Base-by-base conservation (phyloP, 495 filamentous ascomycete species). In the Penicillium riverlandense region DNA sequence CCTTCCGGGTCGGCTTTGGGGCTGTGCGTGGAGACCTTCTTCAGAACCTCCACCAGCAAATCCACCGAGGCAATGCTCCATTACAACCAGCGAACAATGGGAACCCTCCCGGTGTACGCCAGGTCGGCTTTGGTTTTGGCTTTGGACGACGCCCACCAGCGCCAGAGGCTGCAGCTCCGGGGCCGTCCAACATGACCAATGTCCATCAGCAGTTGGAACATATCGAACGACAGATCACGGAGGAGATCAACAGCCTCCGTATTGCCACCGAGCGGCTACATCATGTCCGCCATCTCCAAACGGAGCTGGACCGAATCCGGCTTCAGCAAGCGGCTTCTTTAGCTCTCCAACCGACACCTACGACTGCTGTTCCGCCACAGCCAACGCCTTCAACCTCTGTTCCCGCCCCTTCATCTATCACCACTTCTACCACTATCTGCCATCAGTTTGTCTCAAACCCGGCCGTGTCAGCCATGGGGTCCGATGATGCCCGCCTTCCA, bases 401-500 rank as follows among this genome's bases (percentile, higher is more conserved):
- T 12, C 45, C 60, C 14, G 34, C 49, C n/a, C 49, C 52, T 31
- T 41, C 55, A 15, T 50, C 54, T 8, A 34, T 54, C 33, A 40
- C 54, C 32, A 48, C 61, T n/a, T 52, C 47, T 7, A 49, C 45
- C 29, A 36, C 59, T 12, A 39, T 45, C 13, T 52, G 54, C 31
- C 52, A 56, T 41, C 57, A 66, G 45, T 62, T 65, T 35, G 43
- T 63, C 10, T 44, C 69, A n/a, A 57, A 53, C 43, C 62, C 64
- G 11, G 45, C 48, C 4, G 43, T 59, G 9, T 51, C 62, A 32
- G 62, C 79, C 7, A 72, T 89, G 43, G 70, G 74, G 15, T 63
- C 84, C 11, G 85, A 83, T 13, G 82, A 86, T 55, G 57, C 77
- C 15, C 78, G 84, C 35, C 67, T 91, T 13, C 87, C 87, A 3